Conservation (phyloP, 164 flowering plant species). For the Piper longum region DNA sequence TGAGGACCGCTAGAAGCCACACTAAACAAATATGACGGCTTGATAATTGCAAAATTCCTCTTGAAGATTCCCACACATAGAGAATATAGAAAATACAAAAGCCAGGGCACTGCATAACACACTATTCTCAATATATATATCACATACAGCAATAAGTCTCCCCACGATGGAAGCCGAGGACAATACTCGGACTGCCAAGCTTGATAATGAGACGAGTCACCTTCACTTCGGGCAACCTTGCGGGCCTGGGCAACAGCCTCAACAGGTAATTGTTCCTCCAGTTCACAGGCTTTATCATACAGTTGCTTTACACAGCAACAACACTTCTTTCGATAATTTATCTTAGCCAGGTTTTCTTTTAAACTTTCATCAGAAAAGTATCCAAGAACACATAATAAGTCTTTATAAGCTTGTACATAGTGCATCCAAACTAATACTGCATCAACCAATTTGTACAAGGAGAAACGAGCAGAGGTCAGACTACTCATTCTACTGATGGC, state of each 20-base stretch:
- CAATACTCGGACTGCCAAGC: background rate
- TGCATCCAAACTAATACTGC: constrained; percentile 40
- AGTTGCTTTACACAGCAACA: constrained; percentile 24
- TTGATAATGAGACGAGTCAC: background rate
- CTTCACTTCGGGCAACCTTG: constrained; percentile 49
- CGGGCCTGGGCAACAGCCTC: constrained; percentile 63
- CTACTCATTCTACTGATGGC: constrained; percentile 33
- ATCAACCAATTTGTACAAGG: constrained; percentile 27
- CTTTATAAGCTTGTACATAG: constrained; percentile 41
- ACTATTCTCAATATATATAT: background rate
- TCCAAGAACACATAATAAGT: constrained; percentile 37
- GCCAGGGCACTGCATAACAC: background rate
- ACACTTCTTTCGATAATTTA: constrained; percentile 20
- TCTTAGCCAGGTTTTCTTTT: constrained; percentile 17
- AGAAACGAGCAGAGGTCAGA: constrained; percentile 24
- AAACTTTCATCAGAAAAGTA: constrained; percentile 27
- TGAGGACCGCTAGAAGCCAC: constrained; percentile 12
- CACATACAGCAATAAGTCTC: constrained; percentile 7
- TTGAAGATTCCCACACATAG: constrained; percentile 3
- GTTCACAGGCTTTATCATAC: constrained; percentile 34
- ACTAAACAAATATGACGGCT: background rate
- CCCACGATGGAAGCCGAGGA: constrained; percentile 4
- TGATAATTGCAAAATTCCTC: constrained; percentile 11
- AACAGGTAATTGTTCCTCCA: constrained; percentile 50
- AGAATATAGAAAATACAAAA: constrained; percentile 12